phyloP scores from a whole-genome alignment of 345 rosid species.

The Bruguiera gymnorhiza region DNA sequence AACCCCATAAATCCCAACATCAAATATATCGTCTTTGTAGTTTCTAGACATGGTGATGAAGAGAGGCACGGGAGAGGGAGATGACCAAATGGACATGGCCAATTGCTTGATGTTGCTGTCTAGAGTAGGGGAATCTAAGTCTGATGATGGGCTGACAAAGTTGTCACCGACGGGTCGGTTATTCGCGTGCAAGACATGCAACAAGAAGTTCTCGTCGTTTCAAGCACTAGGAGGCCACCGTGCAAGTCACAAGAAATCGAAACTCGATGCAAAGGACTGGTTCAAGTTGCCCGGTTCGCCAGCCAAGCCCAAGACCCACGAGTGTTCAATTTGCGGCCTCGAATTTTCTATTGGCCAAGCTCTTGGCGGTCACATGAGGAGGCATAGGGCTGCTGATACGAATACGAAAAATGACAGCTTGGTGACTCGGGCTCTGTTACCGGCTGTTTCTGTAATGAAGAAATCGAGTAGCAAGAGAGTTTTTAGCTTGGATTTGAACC shows the following conservation, averaged over 20 bases:
- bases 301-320: conserved; percentile 57
- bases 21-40: background rate
- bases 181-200: conserved; percentile 85
- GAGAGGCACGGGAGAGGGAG: conserved; percentile 40
- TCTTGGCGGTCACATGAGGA: conserved; percentile 94
- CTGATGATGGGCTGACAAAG: background rate
- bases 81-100: conserved; percentile 38
- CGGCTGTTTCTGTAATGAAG: conserved; percentile 51
- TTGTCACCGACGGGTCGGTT: conserved; percentile 23
- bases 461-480: conserved; percentile 55
- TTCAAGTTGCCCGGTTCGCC: conserved; percentile 31
- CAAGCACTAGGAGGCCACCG: conserved; percentile 95
- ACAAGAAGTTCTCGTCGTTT: conserved; percentile 64
- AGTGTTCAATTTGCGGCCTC: conserved; percentile 81
- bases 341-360: conserved; percentile 88
- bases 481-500: conserved; percentile 61
- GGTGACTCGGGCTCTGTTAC: conserved; percentile 29
- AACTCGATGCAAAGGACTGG: conserved; percentile 23
- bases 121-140: conserved; percentile 36
- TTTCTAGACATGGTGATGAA: conserved; percentile 26
- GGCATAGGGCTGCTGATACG: conserved; percentile 41
- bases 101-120: conserved; percentile 68
- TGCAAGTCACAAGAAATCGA: conserved; percentile 77
- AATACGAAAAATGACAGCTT: conserved; percentile 1
- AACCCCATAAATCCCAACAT: background rate